Conservation (phyloP, 1,284 basidiomycete species). For the Trametes hirsuta region DNA sequence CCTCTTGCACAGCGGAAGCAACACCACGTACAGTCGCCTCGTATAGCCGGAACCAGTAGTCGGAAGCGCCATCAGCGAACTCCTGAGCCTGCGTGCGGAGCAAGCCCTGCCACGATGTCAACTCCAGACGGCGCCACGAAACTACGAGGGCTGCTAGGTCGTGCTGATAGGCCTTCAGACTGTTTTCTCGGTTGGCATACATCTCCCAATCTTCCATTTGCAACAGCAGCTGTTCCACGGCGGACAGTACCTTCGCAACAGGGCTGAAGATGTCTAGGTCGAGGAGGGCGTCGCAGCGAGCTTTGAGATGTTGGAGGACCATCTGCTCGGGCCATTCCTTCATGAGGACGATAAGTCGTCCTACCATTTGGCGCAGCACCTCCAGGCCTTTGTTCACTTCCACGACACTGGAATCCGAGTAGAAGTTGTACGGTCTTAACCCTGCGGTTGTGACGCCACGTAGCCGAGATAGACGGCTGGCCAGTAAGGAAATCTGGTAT, state of each 20-base stretch:
- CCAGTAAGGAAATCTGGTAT: constrained; percentile 51
- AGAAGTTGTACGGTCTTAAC: constrained; percentile 69
- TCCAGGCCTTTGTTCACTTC: constrained; percentile 68
- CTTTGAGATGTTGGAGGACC: constrained; percentile 86
- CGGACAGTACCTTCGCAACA: constrained; percentile 83
- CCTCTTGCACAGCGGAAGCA: constrained; percentile 47
- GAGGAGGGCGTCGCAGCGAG: constrained; percentile 76
- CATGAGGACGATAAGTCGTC: constrained; percentile 62
- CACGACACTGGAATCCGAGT: constrained; percentile 71
- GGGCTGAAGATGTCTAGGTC: constrained; percentile 71
- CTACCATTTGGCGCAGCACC: constrained; percentile 55
- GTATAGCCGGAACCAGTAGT: constrained; percentile 95
- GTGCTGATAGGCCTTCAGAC: constrained; percentile 71
- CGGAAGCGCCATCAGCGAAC: constrained; percentile 67
- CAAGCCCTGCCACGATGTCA: constrained; percentile 86
- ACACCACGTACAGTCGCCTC: constrained; percentile 77
- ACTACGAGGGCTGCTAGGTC: constrained; percentile 79
- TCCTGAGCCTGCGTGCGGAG: constrained; percentile 71
- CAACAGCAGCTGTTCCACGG: constrained; percentile 84
- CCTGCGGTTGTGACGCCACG: constrained; percentile 25
- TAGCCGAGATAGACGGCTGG: constrained; percentile 39
- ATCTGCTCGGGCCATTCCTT: constrained; percentile 97
- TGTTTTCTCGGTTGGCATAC: constrained; percentile 88
- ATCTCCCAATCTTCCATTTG: constrained; percentile 98
- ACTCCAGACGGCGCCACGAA: constrained; percentile 89